Conservation (phyloP, 164 flowering plant genomes). For the Chimonanthus salicifolius region DNA sequence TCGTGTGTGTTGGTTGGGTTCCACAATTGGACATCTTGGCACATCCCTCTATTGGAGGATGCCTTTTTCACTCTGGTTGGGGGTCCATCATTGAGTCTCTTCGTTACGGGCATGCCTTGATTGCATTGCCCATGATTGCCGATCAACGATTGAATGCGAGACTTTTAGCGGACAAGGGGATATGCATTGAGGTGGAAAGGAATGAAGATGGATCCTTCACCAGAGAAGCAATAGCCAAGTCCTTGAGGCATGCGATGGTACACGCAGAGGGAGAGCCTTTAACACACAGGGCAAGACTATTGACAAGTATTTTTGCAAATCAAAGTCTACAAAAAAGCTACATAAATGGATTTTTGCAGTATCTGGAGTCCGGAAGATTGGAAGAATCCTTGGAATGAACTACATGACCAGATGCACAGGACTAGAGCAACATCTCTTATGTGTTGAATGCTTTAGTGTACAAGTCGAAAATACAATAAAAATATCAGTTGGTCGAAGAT, state of each 20-base stretch:
- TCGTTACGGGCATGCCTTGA: slow-evolving; percentile 24
- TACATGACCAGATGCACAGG: too few relatives aligned
- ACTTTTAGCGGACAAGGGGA: slow-evolving; percentile 31
- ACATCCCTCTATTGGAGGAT: slow-evolving; percentile 38
- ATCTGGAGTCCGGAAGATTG: background rate
- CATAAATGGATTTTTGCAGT: slow-evolving; percentile 1
- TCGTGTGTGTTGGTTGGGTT: slow-evolving; percentile 36
- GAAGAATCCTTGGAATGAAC: too few relatives aligned
- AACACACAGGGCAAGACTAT: background rate
- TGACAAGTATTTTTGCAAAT: slow-evolving; percentile 4
- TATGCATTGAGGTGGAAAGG: slow-evolving; percentile 33
- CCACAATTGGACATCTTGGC: slow-evolving; percentile 34
- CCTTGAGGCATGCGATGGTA: slow-evolving; percentile 29
- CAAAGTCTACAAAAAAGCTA: slow-evolving; percentile 9
- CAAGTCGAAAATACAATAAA: too few relatives aligned
- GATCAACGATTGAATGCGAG: slow-evolving; percentile 36
- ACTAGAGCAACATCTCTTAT: too few relatives aligned
- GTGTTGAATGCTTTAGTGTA: too few relatives aligned
- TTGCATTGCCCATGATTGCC: slow-evolving; percentile 20
- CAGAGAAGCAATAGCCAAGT: slow-evolving; percentile 21
- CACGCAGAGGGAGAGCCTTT: slow-evolving; percentile 7
- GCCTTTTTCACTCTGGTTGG: slow-evolving; percentile 31
- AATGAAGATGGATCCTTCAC: slow-evolving; percentile 32
- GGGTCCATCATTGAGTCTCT: slow-evolving; percentile 30
- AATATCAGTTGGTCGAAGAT: too few relatives aligned